Evolutionary conservation across 2,329 filamentous ascomycete species (phyloP), one percentile per base, ranked within the genome.

Genomic region (Metarhizium guizhouense): DNA sequence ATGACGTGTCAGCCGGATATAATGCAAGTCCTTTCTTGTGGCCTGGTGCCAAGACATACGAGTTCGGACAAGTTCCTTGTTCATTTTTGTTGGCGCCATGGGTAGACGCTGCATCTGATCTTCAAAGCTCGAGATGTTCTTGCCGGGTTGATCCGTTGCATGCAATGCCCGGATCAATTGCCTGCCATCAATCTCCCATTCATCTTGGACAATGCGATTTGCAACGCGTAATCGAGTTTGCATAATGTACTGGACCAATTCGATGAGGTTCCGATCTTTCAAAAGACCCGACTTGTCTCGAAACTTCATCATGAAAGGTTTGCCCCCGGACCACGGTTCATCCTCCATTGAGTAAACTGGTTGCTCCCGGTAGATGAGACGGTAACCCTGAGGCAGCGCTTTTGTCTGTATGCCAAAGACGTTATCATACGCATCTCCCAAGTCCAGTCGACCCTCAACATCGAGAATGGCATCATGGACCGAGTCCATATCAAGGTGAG

Each of bases 31-130:
- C 60, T 25, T 25, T 16, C 49, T n/a, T n/a, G 16, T 14, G 14
- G 11, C 16, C 16, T 45, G 16, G 18, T 45, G 18, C 30, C 36
- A 18, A 43, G 11, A 45, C 57, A 54, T 68, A 80, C 76, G 77
- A 30, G 74, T 71, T 51, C 73, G 68, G 18, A 78, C 67, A n/a
- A 81, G 68, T 54, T 80, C 76, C 40, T 71, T 70, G 54, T 78
- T 76, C 51, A 75, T 66, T 51, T 67, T 68, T 16, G 73, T 75
- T 10, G 71, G 69, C 3, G 64, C 68, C 62, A 76, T 71, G 4
- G 75, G 74, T 18, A 77, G 62, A 30, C 70, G 69, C 8, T 70
- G 63, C 34, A 76, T 57, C 32, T 74, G 72, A 42, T 73, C 69
- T 36, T 68, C 64, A 64, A 61, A 25, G 56, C 62, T 52, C 60